These are phyloP conservation scores for Acacia acuminata DNA, from an alignment of 306 rosid species.

Conservation along the genomic window DNA sequence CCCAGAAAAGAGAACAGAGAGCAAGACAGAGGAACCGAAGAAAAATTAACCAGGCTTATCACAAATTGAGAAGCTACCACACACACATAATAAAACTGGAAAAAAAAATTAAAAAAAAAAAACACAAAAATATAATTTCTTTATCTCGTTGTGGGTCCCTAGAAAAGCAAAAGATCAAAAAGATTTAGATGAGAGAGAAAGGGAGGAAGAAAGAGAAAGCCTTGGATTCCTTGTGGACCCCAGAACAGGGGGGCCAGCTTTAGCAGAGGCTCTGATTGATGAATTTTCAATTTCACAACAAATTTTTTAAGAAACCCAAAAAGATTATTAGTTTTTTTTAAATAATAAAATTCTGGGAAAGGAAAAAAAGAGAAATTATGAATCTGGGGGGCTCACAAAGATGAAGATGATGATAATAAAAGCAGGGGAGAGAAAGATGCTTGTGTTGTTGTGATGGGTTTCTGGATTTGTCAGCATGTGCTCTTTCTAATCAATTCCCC, in stretches of 20 bases:
- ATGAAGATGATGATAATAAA: neutral
- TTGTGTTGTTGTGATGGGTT: neutral
- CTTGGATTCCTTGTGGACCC: slow-evolving; percentile 41
- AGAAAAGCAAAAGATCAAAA: neutral
- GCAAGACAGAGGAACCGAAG: neutral
- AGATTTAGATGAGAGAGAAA: neutral
- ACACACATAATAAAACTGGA: neutral
- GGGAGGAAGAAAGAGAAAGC: neutral
- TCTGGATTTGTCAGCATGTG: slow-evolving; percentile 23
- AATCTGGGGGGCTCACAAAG: slow-evolving; percentile 22
- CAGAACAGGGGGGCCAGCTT: neutral
- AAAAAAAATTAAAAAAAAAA: neutral
- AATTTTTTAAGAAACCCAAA: neutral
- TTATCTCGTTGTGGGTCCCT: neutral
- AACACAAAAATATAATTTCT: neutral
- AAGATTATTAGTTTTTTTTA: too few relatives aligned
- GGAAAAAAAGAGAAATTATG: neutral
- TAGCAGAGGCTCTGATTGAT: neutral
- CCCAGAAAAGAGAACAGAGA: neutral
- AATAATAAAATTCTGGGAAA: neutral
- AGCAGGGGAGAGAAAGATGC: slow-evolving; percentile 1
- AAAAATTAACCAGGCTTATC: neutral
- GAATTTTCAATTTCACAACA: neutral
- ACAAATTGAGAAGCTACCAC: neutral
- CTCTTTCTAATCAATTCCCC: slow-evolving; percentile 6